Base-by-base conservation (phyloP, 2,329 filamentous ascomycete species). In the Pyricularia sp. region DNA sequence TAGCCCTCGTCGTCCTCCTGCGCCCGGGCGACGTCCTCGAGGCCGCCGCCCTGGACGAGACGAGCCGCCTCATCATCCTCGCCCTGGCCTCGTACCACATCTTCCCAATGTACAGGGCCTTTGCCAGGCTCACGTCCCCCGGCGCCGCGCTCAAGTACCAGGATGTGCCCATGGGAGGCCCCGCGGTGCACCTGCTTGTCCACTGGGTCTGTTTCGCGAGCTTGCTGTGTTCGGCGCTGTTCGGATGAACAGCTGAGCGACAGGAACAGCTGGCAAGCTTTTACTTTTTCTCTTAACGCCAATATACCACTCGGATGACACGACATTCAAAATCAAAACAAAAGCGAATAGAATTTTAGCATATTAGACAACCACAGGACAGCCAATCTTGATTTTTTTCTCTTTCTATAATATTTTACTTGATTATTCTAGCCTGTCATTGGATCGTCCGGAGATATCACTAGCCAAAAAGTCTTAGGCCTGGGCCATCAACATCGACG, bases 401-500 rank as follows among this genome's bases (percentile, higher is more conserved):
- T 59, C 9, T 26, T n/a, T 3, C 10, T 61, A 2, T 26, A 2
- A 3, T 4, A 3, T 14, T 6, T 63, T 64, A 69, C 70, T 69
- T 70, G 70, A 50, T 28, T 42, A 69, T 65, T 28, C 69, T 72
- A 73, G 64, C 71, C 70, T 64, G 20, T 50, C 42, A 17, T 10
- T 30, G 23, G 23, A 64, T 26, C 4, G 12, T 64, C 59, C 10
- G n/a, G 23, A n/a, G 42, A 50, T 3, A 42, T 28, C n/a, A 50
- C 31, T 61, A 63, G 68, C 81, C 80, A 74, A 89, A 89, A 70
- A 89, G 74, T 72, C 81, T 80, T 64, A 88, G 75, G 0, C 83
- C 84, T 33, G 82, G 81, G 71, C 85, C 85, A 71, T 86, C 86
- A 20, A 83, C 81, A 70, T 82, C 82, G 6, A 78, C 80, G 17